Percentiles rank a stretch among this genome's conserved stretches.
Evolutionary conservation across 805 yeast genomes (phyloP).

Genomic region (Hermanozyma aechmeae): DNA sequence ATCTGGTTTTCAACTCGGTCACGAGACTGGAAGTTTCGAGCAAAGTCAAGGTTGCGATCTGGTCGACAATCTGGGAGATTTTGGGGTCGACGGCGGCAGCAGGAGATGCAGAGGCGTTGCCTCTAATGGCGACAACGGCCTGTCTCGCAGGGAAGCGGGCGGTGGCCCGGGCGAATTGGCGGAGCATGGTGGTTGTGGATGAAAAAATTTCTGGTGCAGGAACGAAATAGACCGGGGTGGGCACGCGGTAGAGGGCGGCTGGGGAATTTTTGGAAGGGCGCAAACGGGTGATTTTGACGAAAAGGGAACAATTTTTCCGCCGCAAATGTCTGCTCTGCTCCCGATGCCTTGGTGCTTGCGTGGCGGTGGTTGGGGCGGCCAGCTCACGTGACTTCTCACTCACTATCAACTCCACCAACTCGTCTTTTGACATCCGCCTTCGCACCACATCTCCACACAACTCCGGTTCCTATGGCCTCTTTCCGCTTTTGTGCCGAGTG

Average conservation of each 20-base stretch:
- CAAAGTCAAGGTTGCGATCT: slow-evolving; percentile 82
- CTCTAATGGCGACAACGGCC: too few species aligned
- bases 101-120: slow-evolving; percentile 20
- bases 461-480: slow-evolving; percentile 55
- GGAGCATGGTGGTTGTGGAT: slow-evolving; percentile 13
- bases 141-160: slow-evolving; percentile 23
- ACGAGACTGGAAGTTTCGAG: slow-evolving; percentile 88
- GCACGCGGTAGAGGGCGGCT: too few species aligned
- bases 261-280: too few species aligned
- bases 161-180: slow-evolving; percentile 30
- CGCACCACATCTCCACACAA: slow-evolving; percentile 1
- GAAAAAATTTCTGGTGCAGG: neutral
- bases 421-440: neutral
- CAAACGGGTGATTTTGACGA: too few species aligned
- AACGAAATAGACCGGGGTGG: neutral
- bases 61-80: slow-evolving; percentile 78
- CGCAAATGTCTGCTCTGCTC: too few species aligned
- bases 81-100: slow-evolving; percentile 71
- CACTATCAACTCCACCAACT: too few species aligned
- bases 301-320: too few species aligned
- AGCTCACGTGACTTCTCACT: too few species aligned
- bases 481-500: slow-evolving; percentile 94
- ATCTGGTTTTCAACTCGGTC: slow-evolving; percentile 64
- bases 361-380: too few species aligned
- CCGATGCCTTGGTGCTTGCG: too few species aligned